Evolutionary conservation across 2,329 filamentous ascomycete species (phyloP).

Genomic region (Aspergillus piperis): DNA sequence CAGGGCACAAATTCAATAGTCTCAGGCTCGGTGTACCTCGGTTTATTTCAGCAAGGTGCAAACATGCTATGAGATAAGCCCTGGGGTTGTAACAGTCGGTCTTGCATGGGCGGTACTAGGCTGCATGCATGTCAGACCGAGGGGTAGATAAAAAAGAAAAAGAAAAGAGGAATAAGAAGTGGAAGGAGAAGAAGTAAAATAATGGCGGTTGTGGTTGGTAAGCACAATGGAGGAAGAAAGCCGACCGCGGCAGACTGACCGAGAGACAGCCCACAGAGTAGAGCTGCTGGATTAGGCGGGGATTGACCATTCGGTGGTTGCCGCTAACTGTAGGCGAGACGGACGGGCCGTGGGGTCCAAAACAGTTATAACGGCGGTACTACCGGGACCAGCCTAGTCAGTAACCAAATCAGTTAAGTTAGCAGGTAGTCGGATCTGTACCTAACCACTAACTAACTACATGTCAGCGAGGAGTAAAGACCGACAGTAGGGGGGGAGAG

Average conservation of each 20-base stretch:
- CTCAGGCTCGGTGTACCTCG: neutral
- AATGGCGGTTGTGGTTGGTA: neutral
- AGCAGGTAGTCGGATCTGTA: neutral
- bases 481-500: too few relatives aligned
- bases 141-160: neutral
- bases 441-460: neutral
- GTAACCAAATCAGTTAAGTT: neutral
- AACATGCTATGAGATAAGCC: neutral
- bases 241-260: neutral
- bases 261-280: too few relatives aligned
- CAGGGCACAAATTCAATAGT: too few relatives aligned
- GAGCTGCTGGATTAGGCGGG: neutral
- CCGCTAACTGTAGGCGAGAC: conserved; percentile 4
- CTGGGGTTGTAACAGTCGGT: neutral
- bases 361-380: neutral
- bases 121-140: neutral
- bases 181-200: too few relatives aligned
- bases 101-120: neutral
- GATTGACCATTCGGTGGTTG: neutral
- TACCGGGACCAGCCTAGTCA: neutral
- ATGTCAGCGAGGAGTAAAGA: too few relatives aligned
- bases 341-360: conserved; percentile 6
- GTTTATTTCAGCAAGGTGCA: neutral
- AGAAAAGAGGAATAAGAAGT: too few relatives aligned
- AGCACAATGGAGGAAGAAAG: neutral